Conservation (phyloP, 352 stramenopile species). For the Globisporangium lucens region DNA sequence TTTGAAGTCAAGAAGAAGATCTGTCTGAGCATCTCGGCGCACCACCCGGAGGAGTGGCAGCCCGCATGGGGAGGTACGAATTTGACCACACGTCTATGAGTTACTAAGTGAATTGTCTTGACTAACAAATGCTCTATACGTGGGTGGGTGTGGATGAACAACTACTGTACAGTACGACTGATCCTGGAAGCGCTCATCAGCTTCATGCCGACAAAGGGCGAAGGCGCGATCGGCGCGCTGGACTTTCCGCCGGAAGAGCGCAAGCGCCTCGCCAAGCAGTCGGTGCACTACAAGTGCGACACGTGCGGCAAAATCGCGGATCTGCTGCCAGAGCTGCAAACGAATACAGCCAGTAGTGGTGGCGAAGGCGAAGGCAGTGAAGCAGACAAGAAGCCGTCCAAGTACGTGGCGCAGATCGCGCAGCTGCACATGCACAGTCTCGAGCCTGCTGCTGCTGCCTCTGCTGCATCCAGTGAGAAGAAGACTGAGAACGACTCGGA, state of each 20-base stretch:
- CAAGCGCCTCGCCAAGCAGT: slow-evolving; percentile 64
- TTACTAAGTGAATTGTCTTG: background rate
- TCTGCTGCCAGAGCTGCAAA: slow-evolving; percentile 61
- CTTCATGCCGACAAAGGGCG: slow-evolving; percentile 93
- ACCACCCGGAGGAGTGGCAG: slow-evolving; percentile 98
- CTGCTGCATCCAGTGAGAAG: background rate
- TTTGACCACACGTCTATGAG: background rate
- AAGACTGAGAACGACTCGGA: slow-evolving; percentile 1
- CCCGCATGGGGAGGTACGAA: slow-evolving; percentile 82
- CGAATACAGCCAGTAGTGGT: background rate
- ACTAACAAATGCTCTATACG: background rate
- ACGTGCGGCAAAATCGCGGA: slow-evolving; percentile 64
- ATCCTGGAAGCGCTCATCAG: slow-evolving; percentile 98
- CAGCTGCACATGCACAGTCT: slow-evolving; percentile 79
- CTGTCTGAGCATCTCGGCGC: slow-evolving; percentile 96
- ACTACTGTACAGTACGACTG: slow-evolving; percentile 76
- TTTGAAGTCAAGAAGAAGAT: slow-evolving; percentile 99
- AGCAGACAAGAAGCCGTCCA: slow-evolving; percentile 33
- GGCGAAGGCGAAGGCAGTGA: slow-evolving; percentile 17
- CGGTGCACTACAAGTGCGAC: slow-evolving; percentile 73
- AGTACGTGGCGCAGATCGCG: slow-evolving; percentile 78
- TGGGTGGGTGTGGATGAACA: background rate
- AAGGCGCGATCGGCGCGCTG: slow-evolving; percentile 79
- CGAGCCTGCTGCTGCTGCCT: slow-evolving; percentile 23
- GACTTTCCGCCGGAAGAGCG: slow-evolving; percentile 72